Evolutionary conservation across 306 rosid species (phyloP).

Genomic region (Carpinus fangiana): DNA sequence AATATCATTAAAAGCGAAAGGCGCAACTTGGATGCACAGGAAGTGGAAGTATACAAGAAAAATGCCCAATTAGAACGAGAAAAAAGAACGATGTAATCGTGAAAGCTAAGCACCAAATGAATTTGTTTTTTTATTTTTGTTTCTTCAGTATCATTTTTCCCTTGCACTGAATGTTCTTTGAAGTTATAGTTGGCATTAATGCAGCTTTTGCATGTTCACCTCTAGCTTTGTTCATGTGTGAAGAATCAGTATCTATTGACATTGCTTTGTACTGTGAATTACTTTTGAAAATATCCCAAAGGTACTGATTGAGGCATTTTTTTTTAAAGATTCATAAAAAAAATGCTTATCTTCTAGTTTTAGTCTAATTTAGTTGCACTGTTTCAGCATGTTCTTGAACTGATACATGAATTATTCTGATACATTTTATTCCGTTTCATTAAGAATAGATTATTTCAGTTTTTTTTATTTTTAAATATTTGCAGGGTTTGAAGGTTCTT

Average conservation of each 20-base stretch:
- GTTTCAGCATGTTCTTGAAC: neutral
- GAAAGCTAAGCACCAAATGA: no score
- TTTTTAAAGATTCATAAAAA: neutral
- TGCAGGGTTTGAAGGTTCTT: constrained; percentile 79
- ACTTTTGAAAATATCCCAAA: neutral
- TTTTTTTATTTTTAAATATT: neutral
- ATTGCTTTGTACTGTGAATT: neutral
- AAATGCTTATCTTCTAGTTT: constrained; percentile 4
- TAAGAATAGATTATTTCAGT: constrained; percentile 12
- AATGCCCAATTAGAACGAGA: no score
- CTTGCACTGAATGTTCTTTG: neutral
- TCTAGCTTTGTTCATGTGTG: neutral
- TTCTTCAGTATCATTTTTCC: neutral
- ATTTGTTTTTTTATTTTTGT: neutral
- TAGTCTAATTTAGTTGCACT: neutral
- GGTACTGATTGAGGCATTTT: neutral
- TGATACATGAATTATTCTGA: neutral
- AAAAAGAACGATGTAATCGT: no score
- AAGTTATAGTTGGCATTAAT: neutral
- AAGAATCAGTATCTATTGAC: neutral
- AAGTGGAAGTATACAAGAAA: no score
- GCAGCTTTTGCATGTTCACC: neutral
- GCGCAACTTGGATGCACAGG: no score
- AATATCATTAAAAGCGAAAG: no score
- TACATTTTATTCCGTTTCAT: neutral